phyloP scores from a whole-genome alignment of 371 early-diverging fungal genomes.

The Lichtheimia hyalospora region DNA sequence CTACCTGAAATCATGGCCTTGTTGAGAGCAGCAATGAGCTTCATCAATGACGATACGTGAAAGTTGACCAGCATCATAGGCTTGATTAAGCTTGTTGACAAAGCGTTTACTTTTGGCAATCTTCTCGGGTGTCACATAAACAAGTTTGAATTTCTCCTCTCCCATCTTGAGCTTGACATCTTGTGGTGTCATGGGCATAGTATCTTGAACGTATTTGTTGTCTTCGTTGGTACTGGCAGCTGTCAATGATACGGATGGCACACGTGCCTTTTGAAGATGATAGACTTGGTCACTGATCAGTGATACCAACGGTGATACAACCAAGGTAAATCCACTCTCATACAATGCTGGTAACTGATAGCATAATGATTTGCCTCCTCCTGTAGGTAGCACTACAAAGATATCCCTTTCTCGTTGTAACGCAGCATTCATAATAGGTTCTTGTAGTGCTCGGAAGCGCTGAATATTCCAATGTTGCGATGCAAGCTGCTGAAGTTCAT shows the following conservation, averaged over 20 bases:
- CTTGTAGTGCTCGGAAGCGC: slow-evolving; percentile 70
- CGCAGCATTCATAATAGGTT: slow-evolving; percentile 75
- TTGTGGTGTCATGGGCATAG: slow-evolving; percentile 21
- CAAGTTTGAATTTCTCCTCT: slow-evolving; percentile 44
- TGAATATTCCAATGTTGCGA: slow-evolving; percentile 49
- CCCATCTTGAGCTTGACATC: slow-evolving; percentile 15
- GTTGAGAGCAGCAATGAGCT: slow-evolving; percentile 79
- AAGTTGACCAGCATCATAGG: slow-evolving; percentile 58
- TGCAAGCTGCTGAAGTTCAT: slow-evolving; percentile 31
- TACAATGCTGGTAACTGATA: slow-evolving; percentile 87
- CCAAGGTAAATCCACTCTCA: slow-evolving; percentile 77
- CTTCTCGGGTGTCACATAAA: slow-evolving; percentile 94
- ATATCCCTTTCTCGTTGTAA: slow-evolving; percentile 67
- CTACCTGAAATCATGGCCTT: slow-evolving; percentile 87
- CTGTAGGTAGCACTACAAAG: slow-evolving; percentile 89
- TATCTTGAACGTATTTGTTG: slow-evolving; percentile 46
- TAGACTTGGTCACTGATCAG: slow-evolving; percentile 86
- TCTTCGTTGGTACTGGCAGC: slow-evolving; percentile 59
- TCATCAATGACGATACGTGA: slow-evolving; percentile 87
- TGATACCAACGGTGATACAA: slow-evolving; percentile 82
- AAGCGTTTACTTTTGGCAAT: slow-evolving; percentile 75
- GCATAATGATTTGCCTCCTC: slow-evolving; percentile 89
- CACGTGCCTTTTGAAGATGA: slow-evolving; percentile 65
- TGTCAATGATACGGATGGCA: slow-evolving; percentile 70
- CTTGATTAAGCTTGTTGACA: slow-evolving; percentile 62